Evolutionary conservation across 306 rosid genomes (phyloP), one percentile per base, ranked within the genome.

Genomic region (Quercus variabilis): DNA sequence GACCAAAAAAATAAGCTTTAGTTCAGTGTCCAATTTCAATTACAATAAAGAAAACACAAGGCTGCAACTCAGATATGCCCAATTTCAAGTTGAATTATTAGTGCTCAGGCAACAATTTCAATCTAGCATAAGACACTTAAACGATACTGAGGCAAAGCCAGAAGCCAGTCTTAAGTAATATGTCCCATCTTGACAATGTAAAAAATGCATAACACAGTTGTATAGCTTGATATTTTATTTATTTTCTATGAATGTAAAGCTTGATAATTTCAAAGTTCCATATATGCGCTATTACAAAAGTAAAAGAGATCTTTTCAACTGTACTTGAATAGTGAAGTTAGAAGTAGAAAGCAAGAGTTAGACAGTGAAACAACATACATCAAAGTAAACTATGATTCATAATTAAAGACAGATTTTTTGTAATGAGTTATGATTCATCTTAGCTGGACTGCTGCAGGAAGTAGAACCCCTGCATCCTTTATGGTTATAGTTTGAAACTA

Each of bases 391-490:
- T 62, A 54, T 65, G 91, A 88, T 55, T 87, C 88, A 6, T 96
- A 91, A 77, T 88, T 82, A 74, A 94, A 84, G 56, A 94, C 91
- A 65, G n/a, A 76, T 77, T 92, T 97, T 68, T 92, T 0, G 96
- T 52, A 92, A 68, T 43, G 96, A 83, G 68, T 89, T 79, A 85
- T 87, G 84, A 69, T 88, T 76, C 98, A 94, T 94, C 84, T 88
- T 89, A 55, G 76, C 88, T 38, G 83, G 78, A 79, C 83, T 88
- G 28, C 83, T 84, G 83, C 85, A 85, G 62, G 82, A 67, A 82
- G 83, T 68, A 62, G 80, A 81, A 79, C 77, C 69, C 67, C 76
- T 35, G 35, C 67, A 73, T 68, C 59, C 86, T 41, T 79, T 76
- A 57, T 56, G 75, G 83, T 49, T 65, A 78, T 75, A 55, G 76